Conservation (phyloP, 2,329 filamentous ascomycete genomes). For the Phyllosticta citrichinensis region DNA sequence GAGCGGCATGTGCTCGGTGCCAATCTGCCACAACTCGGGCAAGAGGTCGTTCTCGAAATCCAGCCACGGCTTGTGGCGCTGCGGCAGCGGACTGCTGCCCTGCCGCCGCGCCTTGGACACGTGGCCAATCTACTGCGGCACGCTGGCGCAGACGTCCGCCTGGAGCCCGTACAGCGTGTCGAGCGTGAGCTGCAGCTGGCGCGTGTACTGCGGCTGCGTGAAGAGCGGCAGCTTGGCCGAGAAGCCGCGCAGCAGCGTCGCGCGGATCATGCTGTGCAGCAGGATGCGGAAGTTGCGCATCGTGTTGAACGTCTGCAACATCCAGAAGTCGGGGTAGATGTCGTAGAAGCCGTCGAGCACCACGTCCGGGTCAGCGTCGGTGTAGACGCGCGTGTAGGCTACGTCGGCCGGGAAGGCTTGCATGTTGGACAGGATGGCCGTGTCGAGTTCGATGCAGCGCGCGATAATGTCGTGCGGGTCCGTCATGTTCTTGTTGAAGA, state of each 20-base stretch:
- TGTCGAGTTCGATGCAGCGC: background rate
- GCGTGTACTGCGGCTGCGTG: conserved; percentile 12
- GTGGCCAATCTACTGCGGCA: conserved; percentile 26
- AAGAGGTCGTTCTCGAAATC: conserved; percentile 18
- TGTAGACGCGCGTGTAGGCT: background rate
- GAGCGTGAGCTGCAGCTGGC: conserved; percentile 18
- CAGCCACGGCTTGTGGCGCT: conserved; percentile 5
- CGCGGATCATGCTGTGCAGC: conserved; percentile 17
- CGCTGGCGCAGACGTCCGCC: conserved; percentile 24
- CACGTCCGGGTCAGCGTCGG: conserved; percentile 10
- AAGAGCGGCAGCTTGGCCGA: conserved; percentile 19
- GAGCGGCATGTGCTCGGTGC: conserved; percentile 18
- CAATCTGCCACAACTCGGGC: background rate
- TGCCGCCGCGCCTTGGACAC: conserved; percentile 15
- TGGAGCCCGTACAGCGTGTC: conserved; percentile 19
- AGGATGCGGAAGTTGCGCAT: conserved; percentile 17
- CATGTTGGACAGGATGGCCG: background rate
- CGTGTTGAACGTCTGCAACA: conserved; percentile 24
- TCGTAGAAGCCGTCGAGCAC: conserved; percentile 19
- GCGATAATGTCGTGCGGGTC: background rate
- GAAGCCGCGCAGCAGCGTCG: conserved; percentile 17
- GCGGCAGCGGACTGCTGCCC: background rate
- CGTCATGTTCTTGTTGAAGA: background rate
- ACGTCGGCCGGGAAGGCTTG: background rate
- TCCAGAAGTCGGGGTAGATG: conserved; percentile 22